Evolutionary conservation across 129 eudicot species (phyloP).

Genomic region (Saposhnikovia divaricata): DNA sequence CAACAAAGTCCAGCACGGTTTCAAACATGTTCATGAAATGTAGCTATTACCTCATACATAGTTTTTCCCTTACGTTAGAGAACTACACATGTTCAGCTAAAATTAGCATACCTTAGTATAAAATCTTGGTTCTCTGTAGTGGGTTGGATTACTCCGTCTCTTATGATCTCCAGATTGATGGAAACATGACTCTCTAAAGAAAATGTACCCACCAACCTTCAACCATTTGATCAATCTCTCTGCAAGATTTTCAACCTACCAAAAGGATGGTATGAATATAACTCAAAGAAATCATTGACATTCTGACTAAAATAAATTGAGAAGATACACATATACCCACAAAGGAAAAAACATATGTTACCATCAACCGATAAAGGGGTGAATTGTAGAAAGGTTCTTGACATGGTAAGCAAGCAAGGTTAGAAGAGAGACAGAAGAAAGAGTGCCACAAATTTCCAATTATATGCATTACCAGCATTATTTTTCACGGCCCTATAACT

Average conservation of each 20-base stretch:
- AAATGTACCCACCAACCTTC: conserved; percentile 86
- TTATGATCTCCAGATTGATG: conserved; percentile 91
- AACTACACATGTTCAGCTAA: background rate
- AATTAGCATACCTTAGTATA: conserved; percentile 69
- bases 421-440: background rate
- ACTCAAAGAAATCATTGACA: too few species aligned
- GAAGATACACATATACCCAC: background rate
- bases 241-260: conserved; percentile 65
- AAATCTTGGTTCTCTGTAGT: conserved; percentile 83
- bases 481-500: background rate
- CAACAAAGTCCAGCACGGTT: background rate
- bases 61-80: background rate
- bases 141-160: conserved; percentile 71
- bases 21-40: background rate
- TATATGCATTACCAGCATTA: background rate
- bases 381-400: background rate
- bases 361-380: background rate
- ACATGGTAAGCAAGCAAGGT: background rate
- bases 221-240: conserved; percentile 72
- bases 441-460: background rate
- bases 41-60: background rate
- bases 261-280: background rate
- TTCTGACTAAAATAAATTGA: background rate
- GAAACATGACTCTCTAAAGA: conserved; percentile 91
- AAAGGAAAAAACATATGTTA: background rate